Conservation (phyloP, 78 protist genomes). For the Dictyostelium capitatum region DNA sequence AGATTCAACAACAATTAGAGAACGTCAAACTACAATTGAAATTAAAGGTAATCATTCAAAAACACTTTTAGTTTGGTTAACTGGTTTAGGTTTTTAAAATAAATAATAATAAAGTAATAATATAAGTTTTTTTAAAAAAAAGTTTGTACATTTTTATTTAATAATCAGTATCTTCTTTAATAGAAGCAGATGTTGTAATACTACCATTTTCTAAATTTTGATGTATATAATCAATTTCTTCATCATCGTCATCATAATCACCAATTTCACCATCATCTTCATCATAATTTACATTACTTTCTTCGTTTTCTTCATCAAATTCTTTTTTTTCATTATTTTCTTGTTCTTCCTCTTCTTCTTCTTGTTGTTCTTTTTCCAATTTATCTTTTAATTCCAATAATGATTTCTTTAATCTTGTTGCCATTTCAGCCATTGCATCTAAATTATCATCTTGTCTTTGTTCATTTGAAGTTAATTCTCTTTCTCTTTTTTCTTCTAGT, state of each 20-base stretch:
- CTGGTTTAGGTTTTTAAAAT: slow-evolving; percentile 45
- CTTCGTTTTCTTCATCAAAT: neutral
- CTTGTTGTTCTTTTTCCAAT: slow-evolving; percentile 29
- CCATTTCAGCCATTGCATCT: slow-evolving; percentile 37
- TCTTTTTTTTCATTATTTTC: neutral
- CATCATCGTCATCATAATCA: neutral
- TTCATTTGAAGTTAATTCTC: neutral
- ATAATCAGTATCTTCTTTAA: slow-evolving; percentile 11
- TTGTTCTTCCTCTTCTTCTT: neutral
- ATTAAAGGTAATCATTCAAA: slow-evolving; percentile 30
- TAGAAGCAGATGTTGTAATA: neutral
- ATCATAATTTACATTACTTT: neutral
- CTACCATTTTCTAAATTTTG: neutral
- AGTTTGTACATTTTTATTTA: neutral
- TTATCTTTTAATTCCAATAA: slow-evolving; percentile 19
- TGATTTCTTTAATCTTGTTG: slow-evolving; percentile 36
- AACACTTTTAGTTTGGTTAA: slow-evolving; percentile 26
- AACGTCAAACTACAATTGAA: neutral
- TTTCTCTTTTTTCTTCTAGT: slow-evolving; percentile 23
- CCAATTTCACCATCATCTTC: neutral
- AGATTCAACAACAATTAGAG: neutral
- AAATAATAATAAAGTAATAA: neutral
- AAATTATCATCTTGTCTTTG: slow-evolving; percentile 38
- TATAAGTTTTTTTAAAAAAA: neutral
- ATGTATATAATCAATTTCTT: neutral